These are phyloP conservation scores for Capronia americana DNA, from an alignment of 2,329 filamentous ascomycete species.

Conservation along the genomic window DNA sequence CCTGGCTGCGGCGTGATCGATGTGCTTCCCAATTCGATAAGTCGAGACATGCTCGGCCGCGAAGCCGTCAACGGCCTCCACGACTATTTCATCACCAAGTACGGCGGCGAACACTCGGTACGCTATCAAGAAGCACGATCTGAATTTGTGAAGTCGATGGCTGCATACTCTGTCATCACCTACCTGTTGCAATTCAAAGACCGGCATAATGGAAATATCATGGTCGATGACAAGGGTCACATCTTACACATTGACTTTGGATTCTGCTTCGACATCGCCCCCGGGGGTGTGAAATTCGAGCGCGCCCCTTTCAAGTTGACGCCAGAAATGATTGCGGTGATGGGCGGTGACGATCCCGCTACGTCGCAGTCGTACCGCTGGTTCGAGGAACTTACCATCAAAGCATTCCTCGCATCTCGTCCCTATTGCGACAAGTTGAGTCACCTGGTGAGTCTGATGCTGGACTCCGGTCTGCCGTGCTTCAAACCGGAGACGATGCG, in stretches of 20 bases:
- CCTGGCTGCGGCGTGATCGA: conserved; percentile 98
- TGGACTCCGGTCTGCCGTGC: conserved; percentile 93
- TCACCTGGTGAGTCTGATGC: conserved; percentile 91
- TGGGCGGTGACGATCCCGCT: conserved; percentile 71
- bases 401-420: conserved; percentile 87
- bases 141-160: conserved; percentile 99
- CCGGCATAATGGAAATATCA: conserved; percentile 98
- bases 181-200: conserved; percentile 99
- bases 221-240: conserved; percentile 96
- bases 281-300: conserved; percentile 96
- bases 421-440: conserved; percentile 87
- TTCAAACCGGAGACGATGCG: conserved; percentile 96
- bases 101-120: conserved; percentile 93
- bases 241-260: conserved; percentile 99
- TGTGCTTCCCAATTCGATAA: conserved; percentile 96
- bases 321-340: conserved; percentile 97
- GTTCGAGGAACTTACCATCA: conserved; percentile 96
- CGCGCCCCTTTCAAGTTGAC: conserved; percentile 98
- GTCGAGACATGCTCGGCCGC: conserved; percentile 95
- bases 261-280: conserved; percentile 99
- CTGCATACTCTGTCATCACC: conserved; percentile 95
- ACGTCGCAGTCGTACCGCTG: conserved; percentile 88
- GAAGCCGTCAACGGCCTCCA: conserved; percentile 98
- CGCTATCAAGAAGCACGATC: conserved; percentile 92
- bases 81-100: conserved; percentile 97